These are phyloP conservation scores for Mortierella sp. DNA, from an alignment of 371 early-diverging fungal genomes.

Conservation along the genomic window DNA sequence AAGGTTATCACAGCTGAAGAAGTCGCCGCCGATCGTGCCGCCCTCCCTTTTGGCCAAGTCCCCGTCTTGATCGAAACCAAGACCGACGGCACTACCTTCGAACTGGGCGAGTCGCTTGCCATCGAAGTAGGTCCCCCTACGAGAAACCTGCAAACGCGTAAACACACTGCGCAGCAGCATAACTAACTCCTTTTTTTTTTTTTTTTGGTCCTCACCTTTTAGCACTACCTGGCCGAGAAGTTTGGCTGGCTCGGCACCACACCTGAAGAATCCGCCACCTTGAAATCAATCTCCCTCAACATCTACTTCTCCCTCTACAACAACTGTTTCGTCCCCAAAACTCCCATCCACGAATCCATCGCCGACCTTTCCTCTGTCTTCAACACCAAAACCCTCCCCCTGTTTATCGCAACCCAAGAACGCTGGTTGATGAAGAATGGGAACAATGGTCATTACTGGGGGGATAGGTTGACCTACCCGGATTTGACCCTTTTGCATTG, in stretches of 20 bases:
- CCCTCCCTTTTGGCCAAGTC: slow-evolving; percentile 42
- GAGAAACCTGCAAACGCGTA: not conserved
- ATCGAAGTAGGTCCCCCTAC: slow-evolving; percentile 29
- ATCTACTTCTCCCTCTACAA: slow-evolving; percentile 36
- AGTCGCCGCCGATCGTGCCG: slow-evolving; percentile 19
- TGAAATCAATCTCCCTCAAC: slow-evolving; percentile 40
- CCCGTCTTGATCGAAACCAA: slow-evolving; percentile 39
- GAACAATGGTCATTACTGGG: slow-evolving; percentile 50
- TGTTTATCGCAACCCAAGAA: slow-evolving; percentile 31
- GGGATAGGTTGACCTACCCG: slow-evolving; percentile 24
- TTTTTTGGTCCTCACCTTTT: not conserved
- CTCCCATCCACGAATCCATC: slow-evolving; percentile 22
- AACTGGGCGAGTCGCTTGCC: slow-evolving; percentile 43
- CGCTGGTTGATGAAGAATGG: slow-evolving; percentile 46
- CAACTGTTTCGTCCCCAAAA: slow-evolving; percentile 18
- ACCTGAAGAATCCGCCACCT: slow-evolving; percentile 25
- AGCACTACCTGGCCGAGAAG: slow-evolving; percentile 55
- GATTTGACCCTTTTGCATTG: slow-evolving; percentile 44
- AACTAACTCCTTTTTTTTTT: no score
- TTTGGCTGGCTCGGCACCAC: slow-evolving; percentile 33
- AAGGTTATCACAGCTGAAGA: slow-evolving; percentile 25
- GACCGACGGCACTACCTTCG: slow-evolving; percentile 39
- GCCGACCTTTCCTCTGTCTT: slow-evolving; percentile 21
- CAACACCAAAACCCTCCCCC: slow-evolving; percentile 30
- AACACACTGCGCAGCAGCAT: not conserved